Evolutionary conservation across 148 eudicot species (phyloP).

Genomic region (Mesembryanthemum crystallinum): DNA sequence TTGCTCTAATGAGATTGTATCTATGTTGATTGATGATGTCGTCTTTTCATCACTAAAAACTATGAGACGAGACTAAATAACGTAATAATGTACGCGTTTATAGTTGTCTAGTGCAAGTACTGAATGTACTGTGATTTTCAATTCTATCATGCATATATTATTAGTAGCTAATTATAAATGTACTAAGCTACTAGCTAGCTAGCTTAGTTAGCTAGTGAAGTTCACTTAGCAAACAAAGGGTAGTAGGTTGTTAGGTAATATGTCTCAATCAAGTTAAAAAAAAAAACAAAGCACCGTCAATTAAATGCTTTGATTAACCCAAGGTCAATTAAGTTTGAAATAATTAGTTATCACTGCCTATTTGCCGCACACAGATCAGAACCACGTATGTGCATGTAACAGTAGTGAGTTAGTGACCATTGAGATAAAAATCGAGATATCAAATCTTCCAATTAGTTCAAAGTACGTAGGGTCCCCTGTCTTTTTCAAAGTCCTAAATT

Average conservation of each 20-base stretch:
- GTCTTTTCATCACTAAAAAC: no score
- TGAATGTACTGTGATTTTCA: no score
- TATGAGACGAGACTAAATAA: no score
- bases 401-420: background rate
- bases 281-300: constrained; percentile 24
- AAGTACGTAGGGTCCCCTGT: constrained; percentile 8
- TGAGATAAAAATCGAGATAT: constrained; percentile 4
- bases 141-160: no score
- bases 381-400: constrained; percentile 28
- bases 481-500: constrained; percentile 9
- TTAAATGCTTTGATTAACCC: constrained; percentile 24
- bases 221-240: constrained; percentile 14
- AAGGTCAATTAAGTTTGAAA: constrained; percentile 13
- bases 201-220: constrained; percentile 1
- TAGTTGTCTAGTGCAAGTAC: no score
- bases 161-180: no score
- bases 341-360: constrained; percentile 14
- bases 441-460: background rate
- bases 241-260: constrained; percentile 25
- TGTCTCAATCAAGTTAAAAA: constrained; percentile 10
- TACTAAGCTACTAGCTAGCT: no score
- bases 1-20: no score
- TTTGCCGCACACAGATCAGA: constrained; percentile 30
- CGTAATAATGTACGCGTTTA: no score
- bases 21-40: no score